phyloP scores from a whole-genome alignment of 139 green algal species.

The Picochlorum sp. region DNA sequence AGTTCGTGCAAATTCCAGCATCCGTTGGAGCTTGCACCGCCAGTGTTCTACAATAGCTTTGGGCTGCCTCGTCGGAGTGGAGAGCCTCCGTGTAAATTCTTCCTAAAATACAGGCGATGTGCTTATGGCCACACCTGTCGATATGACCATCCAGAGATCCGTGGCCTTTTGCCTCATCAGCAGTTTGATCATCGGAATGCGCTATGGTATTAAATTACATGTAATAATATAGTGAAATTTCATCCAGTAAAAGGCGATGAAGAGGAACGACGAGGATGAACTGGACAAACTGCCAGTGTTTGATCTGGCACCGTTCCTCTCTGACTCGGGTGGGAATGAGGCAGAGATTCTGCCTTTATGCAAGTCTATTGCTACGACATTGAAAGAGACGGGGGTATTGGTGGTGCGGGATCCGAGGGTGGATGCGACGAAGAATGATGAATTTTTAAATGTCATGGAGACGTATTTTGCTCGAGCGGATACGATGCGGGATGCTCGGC shows the following conservation, averaged over 20 bases:
- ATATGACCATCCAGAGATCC: slow-evolving; percentile 31
- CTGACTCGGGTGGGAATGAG: not conserved
- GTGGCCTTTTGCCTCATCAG: too few species aligned
- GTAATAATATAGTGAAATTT: too few species aligned
- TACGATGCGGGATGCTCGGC: slow-evolving; percentile 59
- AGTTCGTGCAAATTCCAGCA: slow-evolving; percentile 46
- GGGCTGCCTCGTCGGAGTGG: slow-evolving; percentile 31
- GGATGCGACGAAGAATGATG: slow-evolving; percentile 41
- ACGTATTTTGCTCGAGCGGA: slow-evolving; percentile 62
- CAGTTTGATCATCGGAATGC: too few species aligned
- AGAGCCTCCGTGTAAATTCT: slow-evolving; percentile 33
- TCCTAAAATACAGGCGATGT: slow-evolving; percentile 28
- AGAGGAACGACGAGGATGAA: too few species aligned
- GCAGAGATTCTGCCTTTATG: slow-evolving; percentile 26
- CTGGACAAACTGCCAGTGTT: slow-evolving; percentile 15
- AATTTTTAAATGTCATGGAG: slow-evolving; percentile 82
- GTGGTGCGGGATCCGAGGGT: slow-evolving; percentile 71
- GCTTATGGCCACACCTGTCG: slow-evolving; percentile 34
- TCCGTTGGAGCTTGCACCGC: slow-evolving; percentile 23
- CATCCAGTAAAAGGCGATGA: too few species aligned
- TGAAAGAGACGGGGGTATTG: slow-evolving; percentile 39
- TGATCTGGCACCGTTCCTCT: slow-evolving; percentile 25
- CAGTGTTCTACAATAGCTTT: slow-evolving; percentile 35
- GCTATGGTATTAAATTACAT: too few species aligned
- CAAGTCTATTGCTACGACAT: slow-evolving; percentile 30